phyloP scores from a whole-genome alignment of 768 basidiomycete genomes.

The Kwoniella europaea region DNA sequence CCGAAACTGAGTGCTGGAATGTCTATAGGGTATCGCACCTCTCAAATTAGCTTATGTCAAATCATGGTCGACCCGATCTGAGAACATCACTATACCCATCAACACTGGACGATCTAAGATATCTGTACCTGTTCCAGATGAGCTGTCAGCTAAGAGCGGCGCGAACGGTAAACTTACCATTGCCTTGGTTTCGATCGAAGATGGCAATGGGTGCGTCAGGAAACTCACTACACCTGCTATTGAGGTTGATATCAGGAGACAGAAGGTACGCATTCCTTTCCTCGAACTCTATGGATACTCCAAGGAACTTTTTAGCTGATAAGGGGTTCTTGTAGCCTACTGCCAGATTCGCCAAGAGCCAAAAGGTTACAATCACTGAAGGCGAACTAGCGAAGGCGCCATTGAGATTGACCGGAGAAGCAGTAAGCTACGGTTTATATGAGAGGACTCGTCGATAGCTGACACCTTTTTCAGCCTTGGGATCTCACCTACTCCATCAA shows the following conservation, averaged over 20 bases:
- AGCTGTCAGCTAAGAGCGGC: slow-evolving; percentile 32
- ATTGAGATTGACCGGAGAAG: slow-evolving; percentile 85
- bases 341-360: slow-evolving; percentile 78
- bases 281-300: neutral
- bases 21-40: slow-evolving; percentile 77
- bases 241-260: slow-evolving; percentile 79
- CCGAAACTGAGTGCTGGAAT: neutral
- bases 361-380: slow-evolving; percentile 71
- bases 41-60: slow-evolving; percentile 76
- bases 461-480: slow-evolving; percentile 73
- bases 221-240: slow-evolving; percentile 75
- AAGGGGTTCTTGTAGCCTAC: slow-evolving; percentile 69
- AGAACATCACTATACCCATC: slow-evolving; percentile 42
- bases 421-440: slow-evolving; percentile 63
- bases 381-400: slow-evolving; percentile 75
- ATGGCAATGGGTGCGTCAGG: slow-evolving; percentile 84
- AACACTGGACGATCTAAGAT: slow-evolving; percentile 72
- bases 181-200: slow-evolving; percentile 74
- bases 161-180: slow-evolving; percentile 47
- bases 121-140: slow-evolving; percentile 42
- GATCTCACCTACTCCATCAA: slow-evolving; percentile 69
- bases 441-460: neutral
- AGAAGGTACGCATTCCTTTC: slow-evolving; percentile 65
- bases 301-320: slow-evolving; percentile 3
- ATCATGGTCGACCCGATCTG: slow-evolving; percentile 29